phyloP scores from a whole-genome alignment of 2,329 filamentous ascomycete species.

The Trichoderma koningiopsis region DNA sequence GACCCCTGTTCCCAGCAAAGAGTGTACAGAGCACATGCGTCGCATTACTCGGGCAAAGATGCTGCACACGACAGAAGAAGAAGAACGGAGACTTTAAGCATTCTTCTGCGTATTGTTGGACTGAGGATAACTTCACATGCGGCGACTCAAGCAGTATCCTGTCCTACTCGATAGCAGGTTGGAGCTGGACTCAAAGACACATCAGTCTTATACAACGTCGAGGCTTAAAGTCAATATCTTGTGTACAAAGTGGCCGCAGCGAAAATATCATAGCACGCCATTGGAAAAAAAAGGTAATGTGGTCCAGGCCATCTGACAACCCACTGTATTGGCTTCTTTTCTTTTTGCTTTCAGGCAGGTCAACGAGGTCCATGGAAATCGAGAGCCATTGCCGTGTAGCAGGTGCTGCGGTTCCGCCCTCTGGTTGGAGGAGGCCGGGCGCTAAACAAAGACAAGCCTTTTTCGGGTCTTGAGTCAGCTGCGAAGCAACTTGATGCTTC shows the following conservation, averaged over 20 bases:
- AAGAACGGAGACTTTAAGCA: background rate
- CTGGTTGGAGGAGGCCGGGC: conserved; percentile 21
- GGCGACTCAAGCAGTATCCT: background rate
- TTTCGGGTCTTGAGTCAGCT: conserved; percentile 6
- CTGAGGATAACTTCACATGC: conserved; percentile 5
- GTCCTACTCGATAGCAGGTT: background rate
- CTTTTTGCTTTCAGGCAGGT: background rate
- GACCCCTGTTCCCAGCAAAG: conserved; percentile 9
- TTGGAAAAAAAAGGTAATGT: conserved; percentile 1
- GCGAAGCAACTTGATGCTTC: background rate
- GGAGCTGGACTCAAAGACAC: background rate
- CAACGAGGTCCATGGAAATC: background rate
- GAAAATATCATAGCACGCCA: background rate
- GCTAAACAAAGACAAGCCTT: conserved; percentile 1
- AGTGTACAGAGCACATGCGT: conserved; percentile 8
- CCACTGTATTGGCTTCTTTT: background rate
- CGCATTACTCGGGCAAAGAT: background rate
- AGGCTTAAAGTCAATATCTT: background rate
- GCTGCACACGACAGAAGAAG: background rate
- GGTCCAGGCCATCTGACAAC: conserved; percentile 8
- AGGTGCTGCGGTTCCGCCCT: conserved; percentile 10
- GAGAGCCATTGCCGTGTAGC: conserved; percentile 13
- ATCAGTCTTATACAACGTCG: background rate
- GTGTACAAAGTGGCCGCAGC: background rate
- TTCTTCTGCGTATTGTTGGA: background rate